These are phyloP conservation scores for Plantago coronopus DNA, from an alignment of 305 asterid genomes.

Conservation along the genomic window DNA sequence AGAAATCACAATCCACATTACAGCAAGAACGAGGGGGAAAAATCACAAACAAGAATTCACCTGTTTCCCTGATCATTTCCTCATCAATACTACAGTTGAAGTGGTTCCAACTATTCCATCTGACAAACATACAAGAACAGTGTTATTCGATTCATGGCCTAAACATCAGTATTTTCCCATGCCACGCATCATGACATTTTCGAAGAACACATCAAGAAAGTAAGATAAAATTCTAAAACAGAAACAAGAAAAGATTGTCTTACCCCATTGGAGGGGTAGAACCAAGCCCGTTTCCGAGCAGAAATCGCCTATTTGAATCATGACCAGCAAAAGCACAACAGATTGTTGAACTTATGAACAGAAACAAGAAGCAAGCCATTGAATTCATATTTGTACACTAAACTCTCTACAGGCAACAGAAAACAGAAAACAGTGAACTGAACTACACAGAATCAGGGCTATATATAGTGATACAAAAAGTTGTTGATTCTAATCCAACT, in stretches of 20 bases:
- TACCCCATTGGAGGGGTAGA: constrained; percentile 24
- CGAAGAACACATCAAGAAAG: background rate
- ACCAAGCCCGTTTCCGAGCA: constrained; percentile 16
- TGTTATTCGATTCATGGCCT: too few species aligned
- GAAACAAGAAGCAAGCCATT: background rate
- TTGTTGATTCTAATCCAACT: too few species aligned
- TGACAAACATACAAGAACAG: constrained; percentile 7
- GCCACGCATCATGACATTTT: background rate
- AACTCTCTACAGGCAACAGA: background rate
- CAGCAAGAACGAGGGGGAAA: background rate
- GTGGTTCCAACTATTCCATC: constrained; percentile 95
- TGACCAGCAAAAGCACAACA: background rate
- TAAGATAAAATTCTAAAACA: background rate
- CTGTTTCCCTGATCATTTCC: constrained; percentile 58
- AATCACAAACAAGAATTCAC: constrained; percentile 23
- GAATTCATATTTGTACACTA: background rate
- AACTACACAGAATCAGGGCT: background rate
- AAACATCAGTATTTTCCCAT: too few species aligned
- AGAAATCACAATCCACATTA: background rate
- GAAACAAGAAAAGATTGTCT: background rate
- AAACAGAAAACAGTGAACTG: background rate
- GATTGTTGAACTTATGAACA: background rate
- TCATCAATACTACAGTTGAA: constrained; percentile 64
- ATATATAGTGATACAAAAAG: too few species aligned
- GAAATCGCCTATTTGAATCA: constrained; percentile 13